Percentiles rank a stretch among this genome's conserved stretches.
phyloP scores from a whole-genome alignment of 2,329 filamentous ascomycete genomes.

The Fusarium praegraminearum region DNA sequence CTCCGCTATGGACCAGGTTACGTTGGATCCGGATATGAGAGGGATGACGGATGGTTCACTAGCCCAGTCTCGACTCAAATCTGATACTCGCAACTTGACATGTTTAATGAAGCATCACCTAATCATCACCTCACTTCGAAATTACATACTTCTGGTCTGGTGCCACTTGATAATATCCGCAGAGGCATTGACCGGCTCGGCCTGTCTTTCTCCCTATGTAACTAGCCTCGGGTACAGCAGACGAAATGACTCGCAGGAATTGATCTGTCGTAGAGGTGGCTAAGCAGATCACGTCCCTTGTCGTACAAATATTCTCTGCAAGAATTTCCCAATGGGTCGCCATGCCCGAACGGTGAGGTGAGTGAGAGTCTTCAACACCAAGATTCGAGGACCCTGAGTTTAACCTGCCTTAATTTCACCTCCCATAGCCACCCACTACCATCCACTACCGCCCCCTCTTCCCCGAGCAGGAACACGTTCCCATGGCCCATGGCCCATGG shows the following conservation, averaged over 20 bases:
- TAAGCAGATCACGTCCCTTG: constrained; percentile 35
- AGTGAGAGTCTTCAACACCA: constrained; percentile 15
- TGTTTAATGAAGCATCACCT: constrained; percentile 24
- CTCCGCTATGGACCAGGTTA: constrained; percentile 30
- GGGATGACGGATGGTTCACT: constrained; percentile 10
- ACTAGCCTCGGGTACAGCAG: constrained; percentile 33
- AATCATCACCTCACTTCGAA: constrained; percentile 21
- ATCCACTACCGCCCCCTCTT: constrained; percentile 33
- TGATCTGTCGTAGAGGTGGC: constrained; percentile 30
- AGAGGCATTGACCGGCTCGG: constrained; percentile 10
- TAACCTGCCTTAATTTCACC: constrained; percentile 36
- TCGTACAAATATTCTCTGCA: constrained; percentile 14
- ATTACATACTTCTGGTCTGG: neutral
- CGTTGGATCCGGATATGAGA: constrained; percentile 12
- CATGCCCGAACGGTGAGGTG: constrained; percentile 15
- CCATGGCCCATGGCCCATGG: constrained; percentile 3
- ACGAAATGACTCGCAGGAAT: constrained; percentile 33
- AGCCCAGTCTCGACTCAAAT: constrained; percentile 11
- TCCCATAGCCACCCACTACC: constrained; percentile 26
- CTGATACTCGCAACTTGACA: constrained; percentile 13
- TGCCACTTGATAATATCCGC: neutral
- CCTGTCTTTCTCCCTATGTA: constrained; percentile 12
- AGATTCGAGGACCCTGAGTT: constrained; percentile 30
- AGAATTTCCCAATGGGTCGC: constrained; percentile 30
- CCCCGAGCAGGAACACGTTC: constrained; percentile 15